Evolutionary conservation across 2,329 filamentous ascomycete species (phyloP).

Genomic region (Stachybotrys elegans): DNA sequence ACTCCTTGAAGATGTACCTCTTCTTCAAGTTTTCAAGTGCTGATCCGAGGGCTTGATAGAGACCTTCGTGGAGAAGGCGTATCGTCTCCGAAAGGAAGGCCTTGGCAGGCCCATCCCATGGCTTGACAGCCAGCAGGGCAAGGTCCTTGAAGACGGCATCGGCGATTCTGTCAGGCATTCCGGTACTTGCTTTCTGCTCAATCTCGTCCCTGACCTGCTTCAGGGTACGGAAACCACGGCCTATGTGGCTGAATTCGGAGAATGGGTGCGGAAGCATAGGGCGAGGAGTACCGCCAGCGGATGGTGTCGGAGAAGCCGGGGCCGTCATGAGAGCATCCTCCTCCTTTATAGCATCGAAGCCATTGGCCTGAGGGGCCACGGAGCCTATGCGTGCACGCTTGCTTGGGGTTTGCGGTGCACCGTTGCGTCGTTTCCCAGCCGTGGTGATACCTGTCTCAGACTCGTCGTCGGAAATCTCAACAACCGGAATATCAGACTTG

Average conservation of each 20-base stretch:
- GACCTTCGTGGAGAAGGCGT: constrained; percentile 38
- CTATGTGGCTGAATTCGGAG: constrained; percentile 29
- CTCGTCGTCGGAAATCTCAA: constrained; percentile 35
- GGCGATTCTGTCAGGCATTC: constrained; percentile 54
- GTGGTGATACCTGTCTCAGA: constrained; percentile 24
- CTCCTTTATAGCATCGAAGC: constrained; percentile 28
- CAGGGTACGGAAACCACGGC: constrained; percentile 39
- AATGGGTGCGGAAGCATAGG: constrained; percentile 30
- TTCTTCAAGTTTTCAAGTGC: constrained; percentile 44
- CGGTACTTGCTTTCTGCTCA: constrained; percentile 46
- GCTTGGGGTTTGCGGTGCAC: constrained; percentile 25
- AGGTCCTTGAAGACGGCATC: constrained; percentile 56
- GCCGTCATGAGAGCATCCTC: constrained; percentile 24
- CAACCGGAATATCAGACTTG: constrained; percentile 24
- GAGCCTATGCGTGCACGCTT: constrained; percentile 22
- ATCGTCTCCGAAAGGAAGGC: constrained; percentile 44
- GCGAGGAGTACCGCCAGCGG: not conserved
- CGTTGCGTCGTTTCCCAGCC: constrained; percentile 24
- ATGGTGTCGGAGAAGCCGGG: constrained; percentile 7
- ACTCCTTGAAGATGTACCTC: constrained; percentile 44
- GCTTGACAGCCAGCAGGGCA: constrained; percentile 48
- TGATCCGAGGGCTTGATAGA: constrained; percentile 40
- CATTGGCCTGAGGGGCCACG: not conserved
- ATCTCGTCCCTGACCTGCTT: constrained; percentile 51
- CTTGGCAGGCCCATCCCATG: constrained; percentile 52